Conservation (phyloP, 305 asterid species). For the Solanum aculeatissimum region DNA sequence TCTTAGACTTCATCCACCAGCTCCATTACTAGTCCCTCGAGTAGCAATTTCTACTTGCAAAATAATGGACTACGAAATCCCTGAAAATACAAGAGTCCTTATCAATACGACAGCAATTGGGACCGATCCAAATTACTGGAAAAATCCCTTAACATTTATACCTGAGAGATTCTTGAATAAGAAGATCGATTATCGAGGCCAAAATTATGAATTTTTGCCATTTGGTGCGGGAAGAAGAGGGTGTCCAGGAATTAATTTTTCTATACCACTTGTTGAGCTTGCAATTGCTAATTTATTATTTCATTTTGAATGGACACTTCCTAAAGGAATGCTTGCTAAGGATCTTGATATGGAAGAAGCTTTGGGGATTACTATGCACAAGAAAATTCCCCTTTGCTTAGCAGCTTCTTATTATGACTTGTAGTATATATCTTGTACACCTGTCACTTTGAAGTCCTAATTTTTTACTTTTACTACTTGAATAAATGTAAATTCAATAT, state of each 20-base stretch:
- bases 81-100: conserved; percentile 14
- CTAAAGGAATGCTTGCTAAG: background rate
- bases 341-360: conserved; percentile 18
- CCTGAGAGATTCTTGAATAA: conserved; percentile 28
- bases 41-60: conserved; percentile 10
- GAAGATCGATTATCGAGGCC: conserved; percentile 12
- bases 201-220: conserved; percentile 11
- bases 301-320: conserved; percentile 10
- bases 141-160: conserved; percentile 9
- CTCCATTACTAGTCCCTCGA: conserved; percentile 21
- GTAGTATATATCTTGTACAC: background rate
- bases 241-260: conserved; percentile 30
- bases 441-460: too few relatives aligned
- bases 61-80: conserved; percentile 16
- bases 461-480: background rate
- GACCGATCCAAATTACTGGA: conserved; percentile 13
- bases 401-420: background rate
- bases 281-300: conserved; percentile 8
- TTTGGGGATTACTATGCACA: conserved; percentile 12
- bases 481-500: background rate
- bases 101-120: conserved; percentile 12
- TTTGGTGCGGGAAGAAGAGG: conserved; percentile 31
- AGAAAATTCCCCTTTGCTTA: conserved; percentile 12
- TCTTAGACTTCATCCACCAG: conserved; percentile 29
- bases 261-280: conserved; percentile 5